Percentiles rank a stretch among this genome's conserved stretches.
phyloP scores from a whole-genome alignment of 1,139 yeast genomes.

The Arxiozyma telluris region DNA sequence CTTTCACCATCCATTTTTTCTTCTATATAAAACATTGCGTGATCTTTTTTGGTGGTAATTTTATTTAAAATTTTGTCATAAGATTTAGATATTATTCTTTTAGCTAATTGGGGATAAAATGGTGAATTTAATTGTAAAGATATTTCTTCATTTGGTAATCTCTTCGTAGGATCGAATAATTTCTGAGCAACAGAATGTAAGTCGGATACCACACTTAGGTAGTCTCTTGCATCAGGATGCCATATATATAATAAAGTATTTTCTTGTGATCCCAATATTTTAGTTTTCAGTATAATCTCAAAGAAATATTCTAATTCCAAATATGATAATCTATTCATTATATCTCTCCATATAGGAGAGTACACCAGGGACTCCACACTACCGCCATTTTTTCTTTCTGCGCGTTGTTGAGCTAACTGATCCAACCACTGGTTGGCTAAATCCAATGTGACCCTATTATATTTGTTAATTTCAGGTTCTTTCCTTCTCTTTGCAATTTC shows the following conservation, averaged over 20 bases:
- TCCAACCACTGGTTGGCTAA: conserved; percentile 54
- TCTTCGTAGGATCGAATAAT: conserved; percentile 41
- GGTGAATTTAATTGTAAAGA: conserved; percentile 43
- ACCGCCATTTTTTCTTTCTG: conserved; percentile 23
- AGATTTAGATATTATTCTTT: conserved; percentile 37
- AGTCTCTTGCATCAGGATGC: conserved; percentile 72
- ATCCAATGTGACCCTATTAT: conserved; percentile 38
- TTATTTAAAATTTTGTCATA: conserved; percentile 42
- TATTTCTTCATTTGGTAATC: conserved; percentile 40
- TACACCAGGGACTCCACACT: conserved; percentile 19
- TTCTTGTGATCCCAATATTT: conserved; percentile 49
- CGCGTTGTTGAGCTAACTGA: conserved; percentile 34
- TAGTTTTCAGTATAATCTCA: conserved; percentile 54
- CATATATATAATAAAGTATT: conserved; percentile 51
- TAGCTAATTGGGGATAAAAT: conserved; percentile 66
- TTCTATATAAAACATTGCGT: conserved; percentile 57
- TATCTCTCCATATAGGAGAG: conserved; percentile 38
- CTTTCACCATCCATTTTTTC: conserved; percentile 95
- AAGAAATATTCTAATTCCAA: conserved; percentile 64
- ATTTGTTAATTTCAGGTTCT: conserved; percentile 28
- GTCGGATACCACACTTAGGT: conserved; percentile 60
- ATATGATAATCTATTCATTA: conserved; percentile 48
- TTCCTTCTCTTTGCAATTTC: conserved; percentile 36
- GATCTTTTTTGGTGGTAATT: conserved; percentile 25
- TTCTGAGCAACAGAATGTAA: conserved; percentile 53